These are phyloP conservation scores for Orbilia brochopaga DNA, from an alignment of 2,329 filamentous ascomycete genomes.

Conservation along the genomic window DNA sequence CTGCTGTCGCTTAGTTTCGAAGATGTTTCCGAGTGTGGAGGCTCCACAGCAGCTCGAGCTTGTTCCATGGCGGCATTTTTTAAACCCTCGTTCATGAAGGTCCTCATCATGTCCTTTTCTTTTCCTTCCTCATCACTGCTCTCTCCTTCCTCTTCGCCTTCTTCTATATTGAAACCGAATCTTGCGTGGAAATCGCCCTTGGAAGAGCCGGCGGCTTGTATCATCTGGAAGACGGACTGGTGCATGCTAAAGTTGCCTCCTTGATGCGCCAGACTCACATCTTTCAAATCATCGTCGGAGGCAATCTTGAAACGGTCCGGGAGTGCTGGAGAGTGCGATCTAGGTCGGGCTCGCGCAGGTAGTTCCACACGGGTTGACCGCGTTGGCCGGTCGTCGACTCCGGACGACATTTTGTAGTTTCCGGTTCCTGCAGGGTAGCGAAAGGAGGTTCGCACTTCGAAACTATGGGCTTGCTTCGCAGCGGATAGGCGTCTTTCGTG, in stretches of 20 bases:
- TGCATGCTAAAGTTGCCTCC: constrained; percentile 71
- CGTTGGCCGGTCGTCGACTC: constrained; percentile 49
- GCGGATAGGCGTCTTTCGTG: not conserved
- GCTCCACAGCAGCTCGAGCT: constrained; percentile 40
- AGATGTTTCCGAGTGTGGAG: constrained; percentile 30
- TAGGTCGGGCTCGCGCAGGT: constrained; percentile 36
- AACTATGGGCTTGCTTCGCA: constrained; percentile 18
- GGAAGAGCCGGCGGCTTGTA: constrained; percentile 79
- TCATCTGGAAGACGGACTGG: constrained; percentile 91
- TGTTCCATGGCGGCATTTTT: constrained; percentile 30
- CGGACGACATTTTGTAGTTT: constrained; percentile 51
- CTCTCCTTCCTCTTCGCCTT: constrained; percentile 69
- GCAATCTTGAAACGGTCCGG: constrained; percentile 49
- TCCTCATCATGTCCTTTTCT: constrained; percentile 36
- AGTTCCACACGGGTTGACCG: constrained; percentile 45
- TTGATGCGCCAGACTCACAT: constrained; percentile 57
- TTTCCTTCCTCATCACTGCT: constrained; percentile 52
- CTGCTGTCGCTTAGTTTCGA: constrained; percentile 40
- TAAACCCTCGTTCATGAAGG: constrained; percentile 30
- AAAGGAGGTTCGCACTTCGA: constrained; percentile 33
- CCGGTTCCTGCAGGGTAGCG: constrained; percentile 19
- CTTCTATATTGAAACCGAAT: constrained; percentile 73
- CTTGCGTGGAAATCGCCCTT: constrained; percentile 80
- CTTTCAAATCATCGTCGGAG: constrained; percentile 46
- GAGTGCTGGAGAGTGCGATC: constrained; percentile 50